Evolutionary conservation across 192 early-diverging fungal genomes (phyloP).

Genomic region (Spizellomyces punctatus): DNA sequence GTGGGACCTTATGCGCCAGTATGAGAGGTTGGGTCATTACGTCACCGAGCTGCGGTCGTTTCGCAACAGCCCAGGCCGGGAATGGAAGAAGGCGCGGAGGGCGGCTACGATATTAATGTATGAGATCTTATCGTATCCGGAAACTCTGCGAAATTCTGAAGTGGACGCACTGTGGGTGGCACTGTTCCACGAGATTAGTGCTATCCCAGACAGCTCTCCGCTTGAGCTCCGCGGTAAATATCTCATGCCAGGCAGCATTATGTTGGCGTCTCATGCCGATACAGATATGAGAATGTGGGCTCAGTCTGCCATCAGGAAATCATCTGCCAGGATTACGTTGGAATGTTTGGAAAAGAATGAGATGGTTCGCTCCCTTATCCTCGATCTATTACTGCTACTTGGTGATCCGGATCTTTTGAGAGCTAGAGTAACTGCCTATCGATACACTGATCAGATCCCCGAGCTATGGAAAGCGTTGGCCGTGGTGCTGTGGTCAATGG

Average conservation of each 20-base stretch:
- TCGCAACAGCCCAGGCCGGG: background rate
- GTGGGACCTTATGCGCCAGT: conserved; percentile 25
- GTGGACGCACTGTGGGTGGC: conserved; percentile 16
- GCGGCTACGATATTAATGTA: conserved; percentile 2
- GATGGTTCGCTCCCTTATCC: too few species aligned
- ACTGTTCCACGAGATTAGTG: background rate
- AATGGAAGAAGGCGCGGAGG: conserved; percentile 15
- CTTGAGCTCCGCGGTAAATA: background rate
- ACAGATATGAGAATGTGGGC: conserved; percentile 20
- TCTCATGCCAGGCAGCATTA: background rate
- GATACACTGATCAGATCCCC: background rate
- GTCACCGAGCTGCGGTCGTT: background rate
- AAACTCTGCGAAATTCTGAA: conserved; percentile 9
- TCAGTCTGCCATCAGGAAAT: background rate
- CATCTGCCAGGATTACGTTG: background rate
- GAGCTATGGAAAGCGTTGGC: background rate
- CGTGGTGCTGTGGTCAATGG: background rate
- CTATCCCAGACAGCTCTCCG: background rate
- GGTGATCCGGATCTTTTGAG: too few species aligned
- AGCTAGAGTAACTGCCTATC: background rate
- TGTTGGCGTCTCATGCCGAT: conserved; percentile 9
- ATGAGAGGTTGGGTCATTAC: background rate
- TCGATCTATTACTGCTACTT: too few species aligned
- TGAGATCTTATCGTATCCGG: conserved; percentile 30
- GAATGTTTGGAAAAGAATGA: background rate